Percentiles rank a stretch among this genome's conserved stretches.
Conservation (phyloP, 768 basidiomycete species). For the Suillus fuscotomentosus region DNA sequence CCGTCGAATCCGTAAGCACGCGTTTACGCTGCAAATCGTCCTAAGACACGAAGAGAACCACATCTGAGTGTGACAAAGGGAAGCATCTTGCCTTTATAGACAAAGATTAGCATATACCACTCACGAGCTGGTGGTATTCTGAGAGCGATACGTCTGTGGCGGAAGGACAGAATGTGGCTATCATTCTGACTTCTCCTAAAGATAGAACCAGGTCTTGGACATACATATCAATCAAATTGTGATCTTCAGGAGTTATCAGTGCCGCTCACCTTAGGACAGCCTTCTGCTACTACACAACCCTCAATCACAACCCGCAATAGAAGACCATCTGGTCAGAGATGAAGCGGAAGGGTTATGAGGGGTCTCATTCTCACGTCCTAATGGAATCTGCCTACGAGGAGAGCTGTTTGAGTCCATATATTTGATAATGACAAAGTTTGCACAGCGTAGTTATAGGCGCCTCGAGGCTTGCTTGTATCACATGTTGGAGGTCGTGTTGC, state of each 20-base stretch:
- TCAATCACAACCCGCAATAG: slow-evolving; percentile 91
- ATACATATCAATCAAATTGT: slow-evolving; percentile 42
- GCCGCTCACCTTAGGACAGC: slow-evolving; percentile 59
- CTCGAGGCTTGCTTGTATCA: neutral
- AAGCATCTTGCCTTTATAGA: neutral
- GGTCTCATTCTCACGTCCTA: slow-evolving; percentile 67
- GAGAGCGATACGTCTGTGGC: slow-evolving; percentile 36
- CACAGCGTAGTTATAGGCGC: neutral
- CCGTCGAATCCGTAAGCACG: slow-evolving; percentile 60
- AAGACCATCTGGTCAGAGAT: slow-evolving; percentile 76
- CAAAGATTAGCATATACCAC: slow-evolving; percentile 20
- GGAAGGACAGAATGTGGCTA: slow-evolving; percentile 44
- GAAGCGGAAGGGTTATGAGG: slow-evolving; percentile 39
- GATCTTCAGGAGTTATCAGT: neutral
- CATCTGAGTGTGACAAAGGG: neutral
- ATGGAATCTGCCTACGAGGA: slow-evolving; percentile 70
- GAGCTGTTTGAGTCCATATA: slow-evolving; percentile 65
- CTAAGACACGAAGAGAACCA: slow-evolving; percentile 17
- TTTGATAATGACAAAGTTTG: neutral
- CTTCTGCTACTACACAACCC: slow-evolving; percentile 66
- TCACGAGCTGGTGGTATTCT: slow-evolving; percentile 42
- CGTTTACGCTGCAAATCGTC: slow-evolving; percentile 44
- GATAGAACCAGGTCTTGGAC: slow-evolving; percentile 78
- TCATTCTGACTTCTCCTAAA: slow-evolving; percentile 52
- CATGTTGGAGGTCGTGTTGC: neutral